Evolutionary conservation across 139 green algal genomes (phyloP).

Genomic region (Micractinium sp.): DNA sequence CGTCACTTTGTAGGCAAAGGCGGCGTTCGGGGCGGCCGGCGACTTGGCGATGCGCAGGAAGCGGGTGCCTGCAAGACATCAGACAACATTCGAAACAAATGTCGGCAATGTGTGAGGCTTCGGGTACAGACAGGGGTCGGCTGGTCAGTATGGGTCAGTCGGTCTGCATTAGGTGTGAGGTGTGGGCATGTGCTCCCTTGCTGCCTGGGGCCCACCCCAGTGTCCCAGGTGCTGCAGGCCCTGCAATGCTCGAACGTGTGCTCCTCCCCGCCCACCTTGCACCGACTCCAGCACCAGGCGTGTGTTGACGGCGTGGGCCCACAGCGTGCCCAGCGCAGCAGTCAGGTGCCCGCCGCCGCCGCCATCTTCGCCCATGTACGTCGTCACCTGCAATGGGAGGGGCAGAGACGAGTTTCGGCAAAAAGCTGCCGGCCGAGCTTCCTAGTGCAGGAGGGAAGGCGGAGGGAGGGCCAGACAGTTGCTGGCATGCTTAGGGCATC

Average conservation of each 20-base stretch:
- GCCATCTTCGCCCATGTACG: slow-evolving; percentile 45
- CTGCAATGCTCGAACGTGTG: background rate
- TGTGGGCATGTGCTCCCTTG: too few relatives aligned
- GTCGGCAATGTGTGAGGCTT: too few relatives aligned
- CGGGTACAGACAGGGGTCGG: too few relatives aligned
- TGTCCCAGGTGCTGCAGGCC: too few relatives aligned
- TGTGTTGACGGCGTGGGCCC: slow-evolving; percentile 94
- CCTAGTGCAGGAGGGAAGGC: too few relatives aligned
- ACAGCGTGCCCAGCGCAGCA: slow-evolving; percentile 90
- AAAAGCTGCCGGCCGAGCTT: too few relatives aligned
- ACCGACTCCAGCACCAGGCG: slow-evolving; percentile 76
- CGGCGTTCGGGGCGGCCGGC: slow-evolving; percentile 37
- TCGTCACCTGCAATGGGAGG: slow-evolving; percentile 51
- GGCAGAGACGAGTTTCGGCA: background rate
- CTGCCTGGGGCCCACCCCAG: too few relatives aligned
- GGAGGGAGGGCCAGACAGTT: too few relatives aligned
- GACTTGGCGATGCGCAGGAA: slow-evolving; percentile 50
- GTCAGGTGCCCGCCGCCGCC: slow-evolving; percentile 49
- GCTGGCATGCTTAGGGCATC: background rate
- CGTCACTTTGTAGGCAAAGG: slow-evolving; percentile 47
- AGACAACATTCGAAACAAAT: too few relatives aligned
- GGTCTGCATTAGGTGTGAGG: too few relatives aligned
- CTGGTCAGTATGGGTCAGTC: too few relatives aligned
- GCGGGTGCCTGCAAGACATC: slow-evolving; percentile 12
- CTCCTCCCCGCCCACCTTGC: slow-evolving; percentile 37